Percentiles rank a stretch among this genome's conserved stretches.
Evolutionary conservation across 2,329 filamentous ascomycete species (phyloP).

Genomic region (Karstenula rhodostoma): DNA sequence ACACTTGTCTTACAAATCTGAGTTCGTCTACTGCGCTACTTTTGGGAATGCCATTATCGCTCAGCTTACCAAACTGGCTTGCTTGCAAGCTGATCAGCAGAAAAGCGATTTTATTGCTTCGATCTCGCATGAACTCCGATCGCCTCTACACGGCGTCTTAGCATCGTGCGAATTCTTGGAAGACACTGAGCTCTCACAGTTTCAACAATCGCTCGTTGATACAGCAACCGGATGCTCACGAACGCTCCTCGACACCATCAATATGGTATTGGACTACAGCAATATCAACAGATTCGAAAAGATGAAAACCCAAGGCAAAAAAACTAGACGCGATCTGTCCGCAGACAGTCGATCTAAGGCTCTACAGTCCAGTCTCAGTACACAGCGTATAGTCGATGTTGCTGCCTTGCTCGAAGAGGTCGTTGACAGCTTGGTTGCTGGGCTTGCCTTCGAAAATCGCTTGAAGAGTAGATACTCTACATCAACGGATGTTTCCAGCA

Average conservation of each 20-base stretch:
- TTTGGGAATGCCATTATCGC: not conserved
- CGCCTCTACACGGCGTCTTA: slow-evolving; percentile 68
- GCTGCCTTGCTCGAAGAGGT: slow-evolving; percentile 60
- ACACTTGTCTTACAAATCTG: not conserved
- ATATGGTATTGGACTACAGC: slow-evolving; percentile 54
- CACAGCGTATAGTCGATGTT: slow-evolving; percentile 51
- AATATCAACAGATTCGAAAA: slow-evolving; percentile 55
- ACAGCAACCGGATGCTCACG: slow-evolving; percentile 43
- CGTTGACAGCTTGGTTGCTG: slow-evolving; percentile 60
- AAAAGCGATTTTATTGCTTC: slow-evolving; percentile 53
- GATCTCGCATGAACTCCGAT: slow-evolving; percentile 59
- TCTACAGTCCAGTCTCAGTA: slow-evolving; percentile 40
- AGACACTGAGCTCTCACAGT: slow-evolving; percentile 37
- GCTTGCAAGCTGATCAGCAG: slow-evolving; percentile 34
- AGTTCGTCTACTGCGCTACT: not conserved
- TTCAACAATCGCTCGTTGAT: slow-evolving; percentile 51
- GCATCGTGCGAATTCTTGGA: slow-evolving; percentile 47
- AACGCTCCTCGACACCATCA: slow-evolving; percentile 56
- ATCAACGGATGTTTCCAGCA: no score
- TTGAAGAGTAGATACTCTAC: slow-evolving; percentile 13
- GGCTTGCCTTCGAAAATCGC: slow-evolving; percentile 51
- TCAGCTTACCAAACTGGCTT: not conserved
- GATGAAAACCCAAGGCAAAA: slow-evolving; percentile 36
- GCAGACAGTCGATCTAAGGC: not conserved
- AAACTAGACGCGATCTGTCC: slow-evolving; percentile 13